A percentile compares a stretch with the other conserved stretches of the same genome.
These are phyloP conservation scores for Fraxinus americana DNA, from an alignment of 257 asterid genomes.

Conservation along the genomic window DNA sequence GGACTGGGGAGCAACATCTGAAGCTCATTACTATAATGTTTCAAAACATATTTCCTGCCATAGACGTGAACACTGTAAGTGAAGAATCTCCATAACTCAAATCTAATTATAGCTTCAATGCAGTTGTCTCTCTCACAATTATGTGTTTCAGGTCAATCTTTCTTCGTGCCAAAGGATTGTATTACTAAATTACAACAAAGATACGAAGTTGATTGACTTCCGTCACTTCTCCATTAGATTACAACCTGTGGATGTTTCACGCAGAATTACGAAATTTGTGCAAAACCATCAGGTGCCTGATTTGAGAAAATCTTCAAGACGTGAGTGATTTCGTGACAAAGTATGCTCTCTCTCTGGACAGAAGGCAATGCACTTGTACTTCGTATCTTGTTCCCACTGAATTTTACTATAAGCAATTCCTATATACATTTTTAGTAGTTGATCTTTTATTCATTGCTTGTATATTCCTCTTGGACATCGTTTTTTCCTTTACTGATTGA, in stretches of 20 bases:
- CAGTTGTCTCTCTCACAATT: slow-evolving; percentile 21
- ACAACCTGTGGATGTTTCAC: slow-evolving; percentile 93
- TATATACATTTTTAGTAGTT: neutral
- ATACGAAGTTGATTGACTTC: slow-evolving; percentile 80
- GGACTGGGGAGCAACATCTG: slow-evolving; percentile 93
- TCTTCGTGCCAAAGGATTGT: slow-evolving; percentile 95
- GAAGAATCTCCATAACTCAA: slow-evolving; percentile 16
- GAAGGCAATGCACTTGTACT: neutral
- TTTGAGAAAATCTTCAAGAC: slow-evolving; percentile 78
- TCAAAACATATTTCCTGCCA: slow-evolving; percentile 94
- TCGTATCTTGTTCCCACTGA: neutral
- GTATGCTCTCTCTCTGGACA: slow-evolving; percentile 36
- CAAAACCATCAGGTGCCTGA: slow-evolving; percentile 90
- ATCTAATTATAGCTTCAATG: slow-evolving; percentile 10
- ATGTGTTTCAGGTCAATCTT: slow-evolving; percentile 74
- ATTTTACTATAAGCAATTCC: too few species aligned
- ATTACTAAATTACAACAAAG: slow-evolving; percentile 84
- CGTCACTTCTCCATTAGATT: slow-evolving; percentile 90
- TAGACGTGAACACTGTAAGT: slow-evolving; percentile 86
- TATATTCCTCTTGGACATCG: neutral
- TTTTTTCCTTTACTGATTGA: neutral
- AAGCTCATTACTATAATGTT: slow-evolving; percentile 87
- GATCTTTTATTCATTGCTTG: neutral
- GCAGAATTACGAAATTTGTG: slow-evolving; percentile 82
- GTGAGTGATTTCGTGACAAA: slow-evolving; percentile 88